Conservation (phyloP, 768 basidiomycete genomes). For the Leccinum subgranulosum region DNA sequence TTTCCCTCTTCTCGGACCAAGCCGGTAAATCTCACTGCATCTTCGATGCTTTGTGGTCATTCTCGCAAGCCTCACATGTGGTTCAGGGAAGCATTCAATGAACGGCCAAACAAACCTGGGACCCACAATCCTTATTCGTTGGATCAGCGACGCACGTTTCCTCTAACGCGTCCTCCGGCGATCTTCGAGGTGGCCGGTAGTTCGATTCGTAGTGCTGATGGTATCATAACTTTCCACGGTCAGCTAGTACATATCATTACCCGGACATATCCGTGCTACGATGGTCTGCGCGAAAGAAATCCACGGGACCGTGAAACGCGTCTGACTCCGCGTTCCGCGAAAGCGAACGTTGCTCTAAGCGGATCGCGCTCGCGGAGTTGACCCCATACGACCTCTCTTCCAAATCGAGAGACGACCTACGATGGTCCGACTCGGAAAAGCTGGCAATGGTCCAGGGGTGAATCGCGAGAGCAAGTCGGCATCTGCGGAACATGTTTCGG, state of each 20-base stretch:
- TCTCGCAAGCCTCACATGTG: background rate
- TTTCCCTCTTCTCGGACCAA: background rate
- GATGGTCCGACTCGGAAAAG: slow-evolving; percentile 6
- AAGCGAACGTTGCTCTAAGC: slow-evolving; percentile 19
- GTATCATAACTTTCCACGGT: background rate
- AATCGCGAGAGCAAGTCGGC: background rate
- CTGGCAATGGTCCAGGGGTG: background rate
- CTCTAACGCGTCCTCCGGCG: background rate
- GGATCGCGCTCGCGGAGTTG: slow-evolving; percentile 33
- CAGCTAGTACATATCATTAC: background rate
- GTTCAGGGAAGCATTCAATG: background rate
- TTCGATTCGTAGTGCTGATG: background rate
- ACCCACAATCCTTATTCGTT: background rate
- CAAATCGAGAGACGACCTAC: slow-evolving; percentile 28
- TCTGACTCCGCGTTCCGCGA: slow-evolving; percentile 31
- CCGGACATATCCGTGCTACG: background rate
- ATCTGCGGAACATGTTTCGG: background rate
- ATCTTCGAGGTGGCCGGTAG: background rate
- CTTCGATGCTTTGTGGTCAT: background rate
- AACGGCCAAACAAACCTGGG: background rate
- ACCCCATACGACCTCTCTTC: slow-evolving; percentile 15
- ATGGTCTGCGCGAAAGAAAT: background rate
- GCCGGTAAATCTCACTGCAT: background rate
- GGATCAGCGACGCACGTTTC: background rate
- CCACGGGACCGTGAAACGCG: background rate